Evolutionary conservation across 345 rosid species (phyloP).

Genomic region (Syzygium grande): DNA sequence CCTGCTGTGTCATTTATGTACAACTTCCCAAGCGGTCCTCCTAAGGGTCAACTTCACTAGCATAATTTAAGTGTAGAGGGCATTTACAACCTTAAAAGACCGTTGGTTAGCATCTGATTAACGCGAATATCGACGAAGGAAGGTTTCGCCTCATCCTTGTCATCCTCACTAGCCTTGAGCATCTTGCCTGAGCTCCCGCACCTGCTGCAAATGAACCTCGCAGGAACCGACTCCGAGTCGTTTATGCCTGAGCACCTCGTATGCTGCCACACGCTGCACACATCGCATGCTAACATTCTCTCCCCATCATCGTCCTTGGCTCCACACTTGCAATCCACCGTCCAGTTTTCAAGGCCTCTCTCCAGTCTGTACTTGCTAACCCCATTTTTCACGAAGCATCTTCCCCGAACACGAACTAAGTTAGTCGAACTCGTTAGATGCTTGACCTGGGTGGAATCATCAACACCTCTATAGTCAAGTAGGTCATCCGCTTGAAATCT

Average conservation of each 20-base stretch:
- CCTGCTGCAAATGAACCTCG: constrained; percentile 37
- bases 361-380: constrained; percentile 42
- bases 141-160: constrained; percentile 1
- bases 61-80: not conserved
- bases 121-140: not conserved
- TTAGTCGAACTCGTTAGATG: constrained; percentile 25
- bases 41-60: not conserved
- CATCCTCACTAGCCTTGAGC: not conserved
- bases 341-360: constrained; percentile 65
- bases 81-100: constrained; percentile 7
- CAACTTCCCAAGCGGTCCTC: not conserved
- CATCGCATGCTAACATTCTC: constrained; percentile 67
- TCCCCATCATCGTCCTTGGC: constrained; percentile 76
- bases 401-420: constrained; percentile 29
- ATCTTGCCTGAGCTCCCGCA: constrained; percentile 16
- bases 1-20: not conserved
- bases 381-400: constrained; percentile 31
- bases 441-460: constrained; percentile 53
- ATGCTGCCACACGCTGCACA: constrained; percentile 67
- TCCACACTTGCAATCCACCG: constrained; percentile 57
- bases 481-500: constrained; percentile 55
- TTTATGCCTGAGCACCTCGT: constrained; percentile 57
- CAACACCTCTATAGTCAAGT: constrained; percentile 44
- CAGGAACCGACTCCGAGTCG: constrained; percentile 41
- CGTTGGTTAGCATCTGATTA: not conserved